Base-by-base conservation (phyloP, 306 rosid genomes). In the Herpetospermum pedunculosum region DNA sequence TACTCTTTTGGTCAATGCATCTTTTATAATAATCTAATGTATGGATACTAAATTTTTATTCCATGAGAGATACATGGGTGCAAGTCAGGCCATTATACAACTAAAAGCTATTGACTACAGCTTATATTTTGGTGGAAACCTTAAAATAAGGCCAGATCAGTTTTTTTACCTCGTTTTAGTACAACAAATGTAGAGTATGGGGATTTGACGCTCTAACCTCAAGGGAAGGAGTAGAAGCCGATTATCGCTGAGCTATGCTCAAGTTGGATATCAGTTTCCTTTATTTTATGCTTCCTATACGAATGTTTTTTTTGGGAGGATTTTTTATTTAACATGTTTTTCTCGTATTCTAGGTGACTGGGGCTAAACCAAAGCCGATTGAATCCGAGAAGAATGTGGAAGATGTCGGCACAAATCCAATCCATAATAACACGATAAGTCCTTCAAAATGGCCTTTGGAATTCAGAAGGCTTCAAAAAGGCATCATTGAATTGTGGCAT, bases 401-500 rank as follows among this genome's bases (percentile, higher is more conserved):
- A 90, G 89, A 86, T 69, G 70, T 88, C 41, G 92, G 96, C 35
- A 80, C 89, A 89, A 93, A 88, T 84, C 88, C 96, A 15, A 83
- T 87, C 74, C 90, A 74, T 79, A 74, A 67, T 60, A 85, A 88
- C 37, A 81, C 29, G 70, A 87, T 79, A 76, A 88, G 47, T 75
- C 64, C 79, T 80, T 81, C 90, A 83, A 72, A 77, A n/a, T 95
- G 96, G 99, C 81, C 92, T 38, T 84, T 84, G 71, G 92, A 93
- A 80, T 93, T 93, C 76, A 80, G 75, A 80, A 89, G 83, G 84
- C 87, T 86, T 46, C 98, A 89, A 84, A 81, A 81, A 44, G 96
- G 91, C 84, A 86, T 90, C 54, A 73, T 93, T 52, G 88, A 87
- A 75, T 88, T 91, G 37, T 93, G 98, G 97, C 85, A 91, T 72